Conservation (phyloP, 306 rosid genomes). For the Trifolium pratense region DNA sequence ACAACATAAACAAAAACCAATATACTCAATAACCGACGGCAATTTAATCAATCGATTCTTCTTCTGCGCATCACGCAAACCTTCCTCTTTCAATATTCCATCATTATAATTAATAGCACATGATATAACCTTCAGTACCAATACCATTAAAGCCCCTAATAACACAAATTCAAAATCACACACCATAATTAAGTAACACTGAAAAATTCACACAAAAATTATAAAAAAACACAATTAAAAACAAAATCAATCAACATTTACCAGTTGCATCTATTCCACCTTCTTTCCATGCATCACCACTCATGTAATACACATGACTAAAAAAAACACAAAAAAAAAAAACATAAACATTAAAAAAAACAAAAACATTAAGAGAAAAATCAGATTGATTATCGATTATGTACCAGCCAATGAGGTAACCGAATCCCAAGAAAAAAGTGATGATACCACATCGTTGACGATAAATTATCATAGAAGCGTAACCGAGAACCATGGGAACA, state of each 20-base stretch:
- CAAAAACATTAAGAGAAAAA: not conserved
- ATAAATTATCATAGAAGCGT: conserved; percentile 75
- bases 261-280: conserved; percentile 99
- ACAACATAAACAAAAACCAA: conserved; percentile 86
- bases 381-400: not conserved
- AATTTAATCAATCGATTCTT: conserved; percentile 71
- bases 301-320: conserved; percentile 98
- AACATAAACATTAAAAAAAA: not conserved
- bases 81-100: conserved; percentile 82
- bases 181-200: conserved; percentile 35
- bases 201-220: not conserved
- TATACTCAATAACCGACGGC: conserved; percentile 81
- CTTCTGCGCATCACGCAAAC: conserved; percentile 81
- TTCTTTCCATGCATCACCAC: conserved; percentile 99
- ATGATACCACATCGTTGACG: conserved; percentile 76
- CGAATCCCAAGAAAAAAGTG: conserved; percentile 80
- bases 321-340: conserved; percentile 60
- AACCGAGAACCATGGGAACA: conserved; percentile 79
- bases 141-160: conserved; percentile 88
- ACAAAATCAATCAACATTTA: conserved; percentile 41
- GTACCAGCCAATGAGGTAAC: conserved; percentile 82
- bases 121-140: conserved; percentile 86
- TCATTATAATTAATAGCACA: conserved; percentile 91
- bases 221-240: not conserved
- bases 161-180: conserved; percentile 31